These are phyloP conservation scores for Aegilops sharonensis DNA, from an alignment of 176 grass and related monocot species.

Conservation along the genomic window DNA sequence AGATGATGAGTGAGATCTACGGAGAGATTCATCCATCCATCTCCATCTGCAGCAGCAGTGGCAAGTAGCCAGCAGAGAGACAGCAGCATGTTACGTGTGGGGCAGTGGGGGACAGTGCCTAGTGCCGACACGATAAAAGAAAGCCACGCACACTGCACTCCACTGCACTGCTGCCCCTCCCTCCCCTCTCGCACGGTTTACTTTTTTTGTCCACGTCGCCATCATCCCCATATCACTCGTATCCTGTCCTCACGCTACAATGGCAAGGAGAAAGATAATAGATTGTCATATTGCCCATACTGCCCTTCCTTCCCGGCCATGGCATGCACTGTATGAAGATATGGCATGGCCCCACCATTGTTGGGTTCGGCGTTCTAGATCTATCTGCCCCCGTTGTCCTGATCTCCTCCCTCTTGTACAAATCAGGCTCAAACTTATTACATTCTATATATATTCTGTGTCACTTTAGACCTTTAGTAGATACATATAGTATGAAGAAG, in stretches of 20 bases:
- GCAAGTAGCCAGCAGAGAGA: not conserved
- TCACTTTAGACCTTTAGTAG: not conserved
- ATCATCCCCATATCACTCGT: constrained; percentile 39
- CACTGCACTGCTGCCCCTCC: not conserved
- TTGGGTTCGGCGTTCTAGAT: constrained; percentile 14
- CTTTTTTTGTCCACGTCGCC: constrained; percentile 44
- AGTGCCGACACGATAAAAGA: constrained; percentile 71
- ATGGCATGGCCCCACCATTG: not conserved
- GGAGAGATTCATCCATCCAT: not conserved
- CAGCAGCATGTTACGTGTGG: constrained; percentile 55
- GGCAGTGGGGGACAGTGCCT: constrained; percentile 44
- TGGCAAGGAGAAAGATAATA: not conserved
- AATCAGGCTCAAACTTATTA: not conserved
- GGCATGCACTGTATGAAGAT: not conserved
- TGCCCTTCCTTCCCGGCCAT: constrained; percentile 9
- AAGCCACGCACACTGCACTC: constrained; percentile 9
- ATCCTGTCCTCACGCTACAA: constrained; percentile 22
- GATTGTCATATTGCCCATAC: not conserved
- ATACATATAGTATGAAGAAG: not conserved
- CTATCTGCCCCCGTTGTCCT: not conserved
- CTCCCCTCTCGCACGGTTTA: constrained; percentile 20
- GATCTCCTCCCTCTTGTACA: not conserved
- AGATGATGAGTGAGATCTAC: constrained; percentile 13
- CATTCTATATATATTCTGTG: not conserved
- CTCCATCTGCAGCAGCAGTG: not conserved